Evolutionary conservation across 2,329 filamentous ascomycete genomes (phyloP).

Genomic region (Parafenestella ontariensis): DNA sequence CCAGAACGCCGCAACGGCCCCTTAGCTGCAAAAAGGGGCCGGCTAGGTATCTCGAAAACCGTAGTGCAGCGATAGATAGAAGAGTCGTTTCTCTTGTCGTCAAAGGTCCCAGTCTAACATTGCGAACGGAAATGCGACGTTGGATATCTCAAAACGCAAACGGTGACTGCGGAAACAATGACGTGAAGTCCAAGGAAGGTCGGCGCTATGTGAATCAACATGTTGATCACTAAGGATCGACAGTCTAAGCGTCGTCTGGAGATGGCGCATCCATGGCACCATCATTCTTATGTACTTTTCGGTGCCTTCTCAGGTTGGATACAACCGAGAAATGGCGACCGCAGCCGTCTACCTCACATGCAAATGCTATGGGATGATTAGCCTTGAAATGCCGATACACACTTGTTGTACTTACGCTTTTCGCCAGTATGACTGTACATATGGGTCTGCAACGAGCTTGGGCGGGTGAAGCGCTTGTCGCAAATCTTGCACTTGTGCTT

Average conservation of each 20-base stretch:
- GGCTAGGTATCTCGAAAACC: slow-evolving; percentile 33
- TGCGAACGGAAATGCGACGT: slow-evolving; percentile 39
- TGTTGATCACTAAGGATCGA: slow-evolving; percentile 35
- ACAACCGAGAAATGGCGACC: slow-evolving; percentile 97
- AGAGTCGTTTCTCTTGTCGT: slow-evolving; percentile 39
- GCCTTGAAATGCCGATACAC: neutral
- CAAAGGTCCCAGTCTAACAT: slow-evolving; percentile 29
- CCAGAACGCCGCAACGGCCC: slow-evolving; percentile 26
- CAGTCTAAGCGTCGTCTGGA: slow-evolving; percentile 53
- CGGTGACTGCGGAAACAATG: slow-evolving; percentile 26
- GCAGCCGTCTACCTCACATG: slow-evolving; percentile 92
- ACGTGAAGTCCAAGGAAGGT: slow-evolving; percentile 14
- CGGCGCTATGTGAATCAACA: slow-evolving; percentile 8
- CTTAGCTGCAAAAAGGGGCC: slow-evolving; percentile 7
- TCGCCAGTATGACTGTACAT: slow-evolving; percentile 99
- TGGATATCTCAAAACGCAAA: slow-evolving; percentile 48
- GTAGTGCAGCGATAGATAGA: slow-evolving; percentile 39
- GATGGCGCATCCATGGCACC: slow-evolving; percentile 54
- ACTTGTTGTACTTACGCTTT: slow-evolving; percentile 75
- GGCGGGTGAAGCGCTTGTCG: slow-evolving; percentile 95
- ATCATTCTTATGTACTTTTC: slow-evolving; percentile 92
- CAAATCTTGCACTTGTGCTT: slow-evolving; percentile 99
- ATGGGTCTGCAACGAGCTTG: slow-evolving; percentile 93
- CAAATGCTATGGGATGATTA: slow-evolving; percentile 71
- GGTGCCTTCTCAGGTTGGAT: slow-evolving; percentile 90